A percentile compares a stretch with the other conserved stretches of the same genome.
These are phyloP conservation scores for Kwoniella mangroviensis DNA, from an alignment of 768 basidiomycete genomes.

Conservation along the genomic window DNA sequence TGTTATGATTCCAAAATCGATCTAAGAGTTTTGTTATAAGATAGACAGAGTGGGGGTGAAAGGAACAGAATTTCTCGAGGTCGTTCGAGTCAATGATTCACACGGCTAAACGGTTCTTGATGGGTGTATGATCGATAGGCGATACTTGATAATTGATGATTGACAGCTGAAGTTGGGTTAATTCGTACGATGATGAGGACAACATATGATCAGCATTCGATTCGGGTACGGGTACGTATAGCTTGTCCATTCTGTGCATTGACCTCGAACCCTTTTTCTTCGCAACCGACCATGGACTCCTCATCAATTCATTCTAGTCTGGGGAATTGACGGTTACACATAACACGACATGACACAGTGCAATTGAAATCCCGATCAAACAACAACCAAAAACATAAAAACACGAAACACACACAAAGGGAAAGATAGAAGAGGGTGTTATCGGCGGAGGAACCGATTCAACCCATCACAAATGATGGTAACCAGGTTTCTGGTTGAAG, in stretches of 20 bases:
- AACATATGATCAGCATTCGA: not conserved
- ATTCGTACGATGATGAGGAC: not conserved
- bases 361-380: conserved; percentile 7
- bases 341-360: not conserved
- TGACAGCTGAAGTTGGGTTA: not conserved
- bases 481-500: conserved; percentile 3
- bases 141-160: not conserved
- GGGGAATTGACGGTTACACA: not conserved
- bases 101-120: too few species aligned
- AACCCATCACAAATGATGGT: conserved; percentile 8
- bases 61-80: too few species aligned
- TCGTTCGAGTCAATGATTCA: too few species aligned
- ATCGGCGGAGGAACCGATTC: conserved; percentile 9
- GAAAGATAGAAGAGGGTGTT: not conserved
- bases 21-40: not conserved
- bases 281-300: not conserved
- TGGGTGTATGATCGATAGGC: not conserved
- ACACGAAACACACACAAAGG: not conserved
- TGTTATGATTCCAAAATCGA: not conserved
- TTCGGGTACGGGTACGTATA: too few species aligned
- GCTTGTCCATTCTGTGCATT: not conserved
- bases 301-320: not conserved
- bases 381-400: not conserved
- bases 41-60: not conserved
- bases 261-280: conserved; percentile 4